phyloP scores from a whole-genome alignment of 1,284 basidiomycete genomes.

The Neolentinus lepideus region DNA sequence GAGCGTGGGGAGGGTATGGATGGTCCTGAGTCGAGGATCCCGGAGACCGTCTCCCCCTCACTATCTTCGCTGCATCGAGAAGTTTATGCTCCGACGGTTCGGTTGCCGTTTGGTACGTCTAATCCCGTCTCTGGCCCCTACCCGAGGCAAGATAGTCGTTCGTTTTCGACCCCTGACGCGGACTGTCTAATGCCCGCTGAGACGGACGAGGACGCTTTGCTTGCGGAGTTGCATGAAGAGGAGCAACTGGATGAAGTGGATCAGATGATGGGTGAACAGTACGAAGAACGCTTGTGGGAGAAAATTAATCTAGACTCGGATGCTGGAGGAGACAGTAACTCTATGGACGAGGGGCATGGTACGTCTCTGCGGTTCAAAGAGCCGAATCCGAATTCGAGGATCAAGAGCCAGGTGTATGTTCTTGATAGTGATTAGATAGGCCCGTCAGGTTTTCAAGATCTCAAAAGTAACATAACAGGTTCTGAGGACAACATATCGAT shows the following conservation, averaged over 20 bases:
- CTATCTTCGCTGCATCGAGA: slow-evolving; percentile 17
- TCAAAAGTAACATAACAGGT: too few species aligned
- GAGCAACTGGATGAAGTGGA: slow-evolving; percentile 31
- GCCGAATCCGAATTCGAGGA: background rate
- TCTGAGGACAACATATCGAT: too few species aligned
- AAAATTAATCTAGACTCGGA: background rate
- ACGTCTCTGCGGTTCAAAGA: background rate
- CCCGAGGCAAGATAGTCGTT: too few species aligned
- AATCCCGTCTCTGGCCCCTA: background rate
- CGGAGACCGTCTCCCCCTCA: background rate
- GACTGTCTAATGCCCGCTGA: slow-evolving; percentile 26
- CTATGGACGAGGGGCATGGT: too few species aligned
- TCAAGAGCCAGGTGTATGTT: background rate
- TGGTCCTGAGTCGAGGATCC: background rate
- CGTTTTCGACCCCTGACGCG: slow-evolving; percentile 4
- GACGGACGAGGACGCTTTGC: slow-evolving; percentile 30
- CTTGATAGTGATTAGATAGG: background rate
- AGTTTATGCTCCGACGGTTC: background rate
- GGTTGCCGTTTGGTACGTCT: slow-evolving; percentile 12
- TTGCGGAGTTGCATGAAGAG: slow-evolving; percentile 35
- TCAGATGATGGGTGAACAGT: slow-evolving; percentile 4
- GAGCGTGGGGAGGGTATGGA: background rate
- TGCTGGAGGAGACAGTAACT: background rate
- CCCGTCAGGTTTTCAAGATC: too few species aligned
- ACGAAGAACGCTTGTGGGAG: slow-evolving; percentile 17